Percentiles rank a stretch among this genome's conserved stretches.
These are phyloP conservation scores for Cynara cardunculus DNA, from an alignment of 129 eudicot genomes.

Conservation along the genomic window DNA sequence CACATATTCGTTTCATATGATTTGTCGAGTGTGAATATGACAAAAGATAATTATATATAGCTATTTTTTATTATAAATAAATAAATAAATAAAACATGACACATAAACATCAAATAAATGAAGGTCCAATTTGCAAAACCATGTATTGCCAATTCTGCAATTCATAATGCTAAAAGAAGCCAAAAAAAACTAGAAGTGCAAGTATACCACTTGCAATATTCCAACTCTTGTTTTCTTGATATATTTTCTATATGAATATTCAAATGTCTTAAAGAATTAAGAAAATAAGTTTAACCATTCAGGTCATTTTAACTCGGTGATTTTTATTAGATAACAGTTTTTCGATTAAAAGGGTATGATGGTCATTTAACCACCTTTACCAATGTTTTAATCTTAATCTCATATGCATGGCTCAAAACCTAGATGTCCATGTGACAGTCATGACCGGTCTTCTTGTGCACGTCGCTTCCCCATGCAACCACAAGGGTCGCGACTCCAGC, in stretches of 20 bases:
- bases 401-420: background rate
- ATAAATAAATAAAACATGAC: background rate
- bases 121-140: conserved; percentile 15
- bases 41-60: background rate
- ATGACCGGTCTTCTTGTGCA: background rate
- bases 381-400: background rate
- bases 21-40: too few species aligned
- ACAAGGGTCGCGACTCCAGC: background rate
- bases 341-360: too few species aligned
- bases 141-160: conserved; percentile 5
- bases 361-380: too few species aligned
- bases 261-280: too few species aligned
- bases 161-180: background rate
- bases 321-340: too few species aligned
- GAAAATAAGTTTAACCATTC: too few species aligned
- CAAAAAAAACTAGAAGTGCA: background rate
- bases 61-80: conserved; percentile 14
- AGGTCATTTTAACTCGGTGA: too few species aligned
- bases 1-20: background rate
- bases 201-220: background rate
- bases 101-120: background rate
- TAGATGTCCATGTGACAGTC: background rate
- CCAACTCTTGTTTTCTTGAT: background rate
- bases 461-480: background rate
- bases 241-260: background rate